These are phyloP conservation scores for Dactylellina sp. DNA, from an alignment of 2,329 filamentous ascomycete genomes.

Conservation along the genomic window DNA sequence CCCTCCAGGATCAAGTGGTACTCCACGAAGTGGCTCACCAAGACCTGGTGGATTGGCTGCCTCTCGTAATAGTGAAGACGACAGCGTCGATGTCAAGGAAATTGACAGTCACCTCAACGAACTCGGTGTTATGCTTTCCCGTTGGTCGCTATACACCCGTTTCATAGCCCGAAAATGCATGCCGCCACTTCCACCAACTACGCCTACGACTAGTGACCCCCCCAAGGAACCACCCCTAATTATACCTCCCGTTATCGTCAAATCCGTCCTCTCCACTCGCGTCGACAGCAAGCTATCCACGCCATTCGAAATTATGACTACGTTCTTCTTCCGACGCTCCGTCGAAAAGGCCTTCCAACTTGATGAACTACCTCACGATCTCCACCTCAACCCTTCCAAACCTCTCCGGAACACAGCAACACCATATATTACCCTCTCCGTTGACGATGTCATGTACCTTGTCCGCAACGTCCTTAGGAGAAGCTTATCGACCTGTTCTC, in stretches of 20 bases:
- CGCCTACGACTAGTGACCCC: conserved; percentile 27
- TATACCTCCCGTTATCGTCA: conserved; percentile 78
- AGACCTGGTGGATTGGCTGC: conserved; percentile 70
- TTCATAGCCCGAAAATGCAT: conserved; percentile 89
- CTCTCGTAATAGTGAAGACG: conserved; percentile 80
- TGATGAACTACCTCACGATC: conserved; percentile 84
- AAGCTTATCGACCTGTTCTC: conserved; percentile 85
- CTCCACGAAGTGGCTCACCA: conserved; percentile 80
- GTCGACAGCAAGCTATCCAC: conserved; percentile 77
- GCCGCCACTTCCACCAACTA: conserved; percentile 67
- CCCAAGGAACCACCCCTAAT: conserved; percentile 66
- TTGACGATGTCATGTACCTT: conserved; percentile 99
- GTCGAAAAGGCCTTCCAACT: conserved; percentile 98
- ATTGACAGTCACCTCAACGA: conserved; percentile 88
- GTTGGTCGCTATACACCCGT: conserved; percentile 91
- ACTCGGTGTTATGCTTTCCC: conserved; percentile 88
- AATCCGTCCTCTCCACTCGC: conserved; percentile 84
- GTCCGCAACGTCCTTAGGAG: conserved; percentile 91
- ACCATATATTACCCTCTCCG: conserved; percentile 93
- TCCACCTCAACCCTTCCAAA: conserved; percentile 70
- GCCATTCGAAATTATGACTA: conserved; percentile 91
- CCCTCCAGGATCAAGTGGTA: conserved; percentile 70
- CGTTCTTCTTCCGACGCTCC: conserved; percentile 94
- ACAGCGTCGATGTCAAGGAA: conserved; percentile 95
- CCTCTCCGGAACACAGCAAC: conserved; percentile 72